Evolutionary conservation across 495 filamentous ascomycete species (phyloP).

Genomic region (Podospora pseudocomata): DNA sequence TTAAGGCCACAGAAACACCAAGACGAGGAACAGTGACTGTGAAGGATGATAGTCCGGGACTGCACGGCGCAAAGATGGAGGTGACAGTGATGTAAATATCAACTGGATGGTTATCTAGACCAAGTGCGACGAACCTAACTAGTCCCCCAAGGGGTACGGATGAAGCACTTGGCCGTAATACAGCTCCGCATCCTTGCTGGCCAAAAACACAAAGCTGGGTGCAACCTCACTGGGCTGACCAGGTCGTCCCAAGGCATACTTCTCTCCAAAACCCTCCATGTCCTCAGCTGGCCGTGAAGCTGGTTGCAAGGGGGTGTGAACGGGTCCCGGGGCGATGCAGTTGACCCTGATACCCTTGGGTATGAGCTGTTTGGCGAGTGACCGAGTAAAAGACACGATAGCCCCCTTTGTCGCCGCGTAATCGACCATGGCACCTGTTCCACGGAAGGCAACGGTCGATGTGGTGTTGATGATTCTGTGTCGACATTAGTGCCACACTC

Average conservation of each 20-base stretch:
- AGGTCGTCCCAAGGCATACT: slow-evolving; percentile 46
- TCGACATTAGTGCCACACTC: slow-evolving; percentile 13
- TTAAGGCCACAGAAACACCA: background rate
- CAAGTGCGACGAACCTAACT: background rate
- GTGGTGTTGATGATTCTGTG: slow-evolving; percentile 59
- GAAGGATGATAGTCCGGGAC: background rate
- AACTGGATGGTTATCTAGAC: background rate
- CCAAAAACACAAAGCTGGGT: slow-evolving; percentile 60
- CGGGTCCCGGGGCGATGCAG: slow-evolving; percentile 56
- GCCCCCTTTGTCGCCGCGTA: slow-evolving; percentile 62
- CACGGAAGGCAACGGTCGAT: slow-evolving; percentile 53
- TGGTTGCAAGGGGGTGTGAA: slow-evolving; percentile 59
- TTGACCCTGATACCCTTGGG: slow-evolving; percentile 62
- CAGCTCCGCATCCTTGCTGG: slow-evolving; percentile 51
- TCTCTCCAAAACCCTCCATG: slow-evolving; percentile 52
- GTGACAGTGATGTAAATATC: background rate
- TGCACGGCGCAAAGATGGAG: background rate
- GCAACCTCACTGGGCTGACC: slow-evolving; percentile 63
- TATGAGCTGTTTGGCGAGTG: slow-evolving; percentile 52
- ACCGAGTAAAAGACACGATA: slow-evolving; percentile 56
- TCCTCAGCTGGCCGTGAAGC: slow-evolving; percentile 49
- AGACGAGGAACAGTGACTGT: background rate
- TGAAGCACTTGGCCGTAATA: slow-evolving; percentile 57
- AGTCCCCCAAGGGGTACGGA: slow-evolving; percentile 31
- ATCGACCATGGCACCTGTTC: slow-evolving; percentile 53